phyloP scores from a whole-genome alignment of 306 rosid genomes.

The Inga oerstediana region DNA sequence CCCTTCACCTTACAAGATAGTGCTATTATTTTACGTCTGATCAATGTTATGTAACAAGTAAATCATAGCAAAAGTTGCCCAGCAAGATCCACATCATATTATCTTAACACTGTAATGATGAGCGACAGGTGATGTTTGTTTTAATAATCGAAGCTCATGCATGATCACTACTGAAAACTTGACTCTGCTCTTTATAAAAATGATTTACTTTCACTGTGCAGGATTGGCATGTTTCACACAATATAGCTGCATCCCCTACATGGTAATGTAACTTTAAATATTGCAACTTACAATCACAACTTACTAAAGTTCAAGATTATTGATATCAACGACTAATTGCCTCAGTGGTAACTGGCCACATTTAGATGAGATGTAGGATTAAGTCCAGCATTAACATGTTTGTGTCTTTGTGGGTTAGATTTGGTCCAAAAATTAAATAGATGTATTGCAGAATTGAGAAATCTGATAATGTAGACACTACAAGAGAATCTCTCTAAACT shows the following conservation, averaged over 20 bases:
- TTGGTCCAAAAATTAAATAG: no score
- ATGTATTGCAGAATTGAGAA: background rate
- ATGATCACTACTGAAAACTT: conserved; percentile 22
- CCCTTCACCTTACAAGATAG: background rate
- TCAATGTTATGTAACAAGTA: conserved; percentile 28
- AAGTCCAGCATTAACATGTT: no score
- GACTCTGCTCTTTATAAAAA: background rate
- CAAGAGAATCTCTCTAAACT: background rate
- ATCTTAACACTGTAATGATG: conserved; percentile 30
- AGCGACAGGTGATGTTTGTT: background rate
- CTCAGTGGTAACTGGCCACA: no score
- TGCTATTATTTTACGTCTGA: conserved; percentile 23
- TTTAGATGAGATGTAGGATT: no score
- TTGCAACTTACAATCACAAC: background rate
- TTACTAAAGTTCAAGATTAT: background rate
- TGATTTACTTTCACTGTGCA: background rate
- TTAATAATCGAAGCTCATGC: background rate
- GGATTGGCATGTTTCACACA: background rate
- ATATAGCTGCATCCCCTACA: background rate
- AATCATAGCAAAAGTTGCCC: conserved; percentile 27
- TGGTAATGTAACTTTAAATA: background rate
- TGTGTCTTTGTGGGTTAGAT: no score
- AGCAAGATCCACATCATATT: conserved; percentile 22
- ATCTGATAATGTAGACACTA: background rate
- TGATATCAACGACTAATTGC: no score